Evolutionary conservation across 2,329 filamentous ascomycete species (phyloP), one percentile per base, ranked within the genome.

Genomic region (Pestalotiopsis sp.): DNA sequence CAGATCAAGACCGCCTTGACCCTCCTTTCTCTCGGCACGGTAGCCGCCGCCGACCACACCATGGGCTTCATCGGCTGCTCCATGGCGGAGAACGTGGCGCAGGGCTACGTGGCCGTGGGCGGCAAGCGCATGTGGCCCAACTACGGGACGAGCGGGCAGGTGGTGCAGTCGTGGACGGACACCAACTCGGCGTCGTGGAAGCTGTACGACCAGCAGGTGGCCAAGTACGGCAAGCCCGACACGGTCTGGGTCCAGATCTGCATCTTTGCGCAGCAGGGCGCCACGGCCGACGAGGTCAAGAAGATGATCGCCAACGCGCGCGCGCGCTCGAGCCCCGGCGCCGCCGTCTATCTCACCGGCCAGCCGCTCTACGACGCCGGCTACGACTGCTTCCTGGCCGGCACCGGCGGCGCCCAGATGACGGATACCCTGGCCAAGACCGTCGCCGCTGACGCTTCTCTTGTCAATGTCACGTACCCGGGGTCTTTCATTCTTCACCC

Each of bases 1-100:
- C 45, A n/a, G 17, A n/a, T n/a, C 45, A 52, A 9, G 2, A 9
- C 7, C 7, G n/a, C 6, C n/a, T n/a, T 52, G 7, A 2, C n/a
- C 17, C 0, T 23, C 45, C 12, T 52, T 59, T 7, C 27, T 23
- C 14, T 59, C 12, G 27, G 20, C 0, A 14, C 25, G 13, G 36
- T n/a, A 41, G 27, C 59, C 1, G 27, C 27, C 38, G 67, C 60
- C 49, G 68, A 70, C 59, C 56, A 73, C 65, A 69, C 75, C 1
- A 77, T 77, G 75, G 75, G 75, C 56, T 77, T 77, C 69, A 76
- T 77, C 25, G 75, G 76, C 58, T 77, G 76, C 69, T 77, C 74
- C 45, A 78, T 77, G 75, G 69, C 70, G 25, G 76, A 77, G 68
- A 74, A 77, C 65, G 73, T 76, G 11, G 75, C 75, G n/a, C 72